Evolutionary conservation across 1,139 yeast genomes (phyloP), one percentile per base, ranked within the genome.

Genomic region (Candida albicans): DNA sequence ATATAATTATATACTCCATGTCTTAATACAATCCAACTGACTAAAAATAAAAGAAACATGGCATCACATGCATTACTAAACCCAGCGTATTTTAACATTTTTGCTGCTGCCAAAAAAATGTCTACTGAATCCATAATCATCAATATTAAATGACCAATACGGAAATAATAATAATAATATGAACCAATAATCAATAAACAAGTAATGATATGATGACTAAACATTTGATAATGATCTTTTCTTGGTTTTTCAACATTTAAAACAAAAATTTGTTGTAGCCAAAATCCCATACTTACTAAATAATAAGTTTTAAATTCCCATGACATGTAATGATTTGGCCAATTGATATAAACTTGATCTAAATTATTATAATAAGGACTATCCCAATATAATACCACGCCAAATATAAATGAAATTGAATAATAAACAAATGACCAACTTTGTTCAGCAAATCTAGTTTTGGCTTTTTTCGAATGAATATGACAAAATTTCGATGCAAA

Each of bases 71-170:
- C 58, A 9, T 57, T 66, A 35, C 69, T 67, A 54, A 65, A 79
- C 1, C 90, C 87, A 45, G 85, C 73, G 62, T 90, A 90, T 60
- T 83, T 86, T 53, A 88, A 70, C 67, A 88, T 70, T 61, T 90
- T 90, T 15, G 96, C 96, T 2, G 73, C 65, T 0, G 93, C 71
- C 35, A 90, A 70, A 51, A 82, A 70, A 35, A 84, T 79, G 61
- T 90, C 97, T 38, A 83, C 95, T 30, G 82, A 70, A 64, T 90
- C 96, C 96, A 90, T 89, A 50, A 87, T 68, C 53, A 84, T 75
- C 54, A 88, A 67, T 39, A 90, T 84, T 37, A 84, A 77, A 63
- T 88, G 88, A 28, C 97, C 97, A 45, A 88, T 79, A 37, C 90
- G 75, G 33, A 84, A 81, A 62, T 81, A 86, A 64, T 86, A 82